Evolutionary conservation across 192 early-diverging fungal genomes (phyloP), one percentile per base, ranked within the genome.

Genomic region (Gamsiella multidivaricata): DNA sequence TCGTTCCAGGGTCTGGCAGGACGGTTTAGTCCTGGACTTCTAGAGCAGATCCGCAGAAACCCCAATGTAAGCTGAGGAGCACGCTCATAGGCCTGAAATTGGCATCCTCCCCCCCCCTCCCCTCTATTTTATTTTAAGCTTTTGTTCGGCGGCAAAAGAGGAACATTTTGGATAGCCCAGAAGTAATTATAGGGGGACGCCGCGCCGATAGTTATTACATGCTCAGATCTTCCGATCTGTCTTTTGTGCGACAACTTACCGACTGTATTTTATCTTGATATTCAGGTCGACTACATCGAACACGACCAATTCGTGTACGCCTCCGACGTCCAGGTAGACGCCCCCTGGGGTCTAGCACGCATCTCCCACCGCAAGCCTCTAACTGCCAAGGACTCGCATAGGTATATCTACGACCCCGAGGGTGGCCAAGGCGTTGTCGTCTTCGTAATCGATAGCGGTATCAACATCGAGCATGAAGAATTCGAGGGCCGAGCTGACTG

Each of bases 371-470:
- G 90, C 66, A 67, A 89, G 59, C 63, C 65, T 17, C 82, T 90
- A 60, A 75, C 84, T 52, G 74, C 85, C 62, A 76, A 84, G 63
- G 83, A 80, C 58, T 90, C 83, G 59, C 86, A 89, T 69, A 88
- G 88, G 80, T 98, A 96, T 60, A 57, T 69, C 3, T 93, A 95
- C 81, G 81, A 91, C 63, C 78, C 86, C 8, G 66, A 85, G 18
- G 93, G 83, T 65, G 96, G 96, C 46, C 83, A 90, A 8, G 93
- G 91, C 62, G 90, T 98, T 62, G 92, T 90, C n/a, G 94, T 92
- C 29, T 98, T 95, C 82, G 94, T 98, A 28, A 92, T 98, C 47
- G 97, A 98, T 85, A 98, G 96, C 4, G 97, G 97, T 58, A 88
- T 97, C 59, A 87, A 89, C 66, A 73, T 91, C 54, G 76, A 87